Base-by-base conservation (phyloP, 352 stramenopile genomes). In the Peronospora belbahrii region DNA sequence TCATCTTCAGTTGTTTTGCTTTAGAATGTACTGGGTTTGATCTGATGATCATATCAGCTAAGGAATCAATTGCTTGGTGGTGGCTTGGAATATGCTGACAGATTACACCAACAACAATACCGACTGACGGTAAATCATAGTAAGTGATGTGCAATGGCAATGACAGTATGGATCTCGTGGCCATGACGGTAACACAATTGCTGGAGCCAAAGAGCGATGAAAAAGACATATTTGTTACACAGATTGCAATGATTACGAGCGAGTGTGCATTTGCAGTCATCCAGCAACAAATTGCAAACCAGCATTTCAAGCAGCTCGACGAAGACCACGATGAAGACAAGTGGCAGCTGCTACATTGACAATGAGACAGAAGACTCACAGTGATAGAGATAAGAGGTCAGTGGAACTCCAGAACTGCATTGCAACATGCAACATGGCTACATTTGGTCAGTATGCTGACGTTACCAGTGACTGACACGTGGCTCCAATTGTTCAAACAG, bases 121-220 rank as follows among this genome's bases (percentile, higher is more conserved):
- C n/a, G n/a, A n/a, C n/a, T n/a, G n/a, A n/a, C n/a, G 79, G 45
- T 40, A 87, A 82, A 13, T 46, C 44, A 44, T 55, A 70, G 46
- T 90, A 76, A 6, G 73, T 42, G 2, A 70, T 34, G 0, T 42
- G 52, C 6, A 73, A 88, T 6, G 39, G 17, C 18, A 66, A 35
- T 17, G 74, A 74, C 1, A 84, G 47, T 13, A 53, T 45, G 17
- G 62, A 43, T 2, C 63, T 50, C 13, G 70, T 44, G 2, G 76
- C 64, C 2, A 60, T 43, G 6, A 90, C 34, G 76, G 79, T n/a
- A 91, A 49, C 25, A 87, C 71, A 40, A 91, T 85, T 24, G 74
- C 79, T 25, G 88, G 79, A 81, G 22, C 79, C 79, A 44, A 88
- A 87, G 64, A 48, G 76, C 87, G 56, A 91, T 91, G 35, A 88